Conservation (phyloP, 2,329 filamentous ascomycete species). For the Dactylellina haptotyla region DNA sequence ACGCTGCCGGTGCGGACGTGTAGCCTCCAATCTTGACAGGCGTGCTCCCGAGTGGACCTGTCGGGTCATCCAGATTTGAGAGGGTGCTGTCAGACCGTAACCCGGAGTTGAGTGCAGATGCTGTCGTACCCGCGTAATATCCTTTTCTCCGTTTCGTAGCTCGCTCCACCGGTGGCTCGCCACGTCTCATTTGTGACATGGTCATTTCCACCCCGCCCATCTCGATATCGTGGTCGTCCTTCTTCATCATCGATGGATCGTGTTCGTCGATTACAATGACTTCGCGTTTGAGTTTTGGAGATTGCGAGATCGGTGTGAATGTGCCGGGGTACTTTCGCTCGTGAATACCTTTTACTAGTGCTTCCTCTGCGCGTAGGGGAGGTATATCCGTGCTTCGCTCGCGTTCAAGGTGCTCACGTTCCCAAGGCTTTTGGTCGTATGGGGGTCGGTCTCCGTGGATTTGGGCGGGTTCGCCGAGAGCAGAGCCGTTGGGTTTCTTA, state of each 20-base stretch:
- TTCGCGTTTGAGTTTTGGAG: conserved; percentile 49
- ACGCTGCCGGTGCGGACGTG: conserved; percentile 7
- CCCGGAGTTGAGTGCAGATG: conserved; percentile 6
- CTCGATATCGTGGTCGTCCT: conserved; percentile 44
- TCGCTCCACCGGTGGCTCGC: conserved; percentile 28
- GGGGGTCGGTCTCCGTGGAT: conserved; percentile 60
- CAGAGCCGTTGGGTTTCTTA: conserved; percentile 50
- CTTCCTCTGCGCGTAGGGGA: conserved; percentile 53
- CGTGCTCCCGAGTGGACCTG: conserved; percentile 22
- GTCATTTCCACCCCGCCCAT: conserved; percentile 44
- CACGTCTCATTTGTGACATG: conserved; percentile 32
- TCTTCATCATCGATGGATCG: conserved; percentile 30
- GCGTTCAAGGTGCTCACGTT: conserved; percentile 31
- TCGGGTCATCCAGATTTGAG: conserved; percentile 38
- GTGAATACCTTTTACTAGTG: conserved; percentile 44
- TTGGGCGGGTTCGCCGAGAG: conserved; percentile 66
- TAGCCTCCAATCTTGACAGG: conserved; percentile 17
- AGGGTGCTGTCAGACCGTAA: conserved; percentile 43
- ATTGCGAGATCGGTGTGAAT: conserved; percentile 29
- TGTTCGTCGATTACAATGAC: conserved; percentile 44
- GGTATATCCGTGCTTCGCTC: conserved; percentile 53
- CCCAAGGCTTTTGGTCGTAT: conserved; percentile 37
- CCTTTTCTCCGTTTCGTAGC: conserved; percentile 34
- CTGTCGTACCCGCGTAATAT: conserved; percentile 9
- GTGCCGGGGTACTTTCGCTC: conserved; percentile 42